Evolutionary conservation across 2,329 filamentous ascomycete species (phyloP), one percentile per base, ranked within the genome.

Genomic region (Chalaropsis ovoidea): DNA sequence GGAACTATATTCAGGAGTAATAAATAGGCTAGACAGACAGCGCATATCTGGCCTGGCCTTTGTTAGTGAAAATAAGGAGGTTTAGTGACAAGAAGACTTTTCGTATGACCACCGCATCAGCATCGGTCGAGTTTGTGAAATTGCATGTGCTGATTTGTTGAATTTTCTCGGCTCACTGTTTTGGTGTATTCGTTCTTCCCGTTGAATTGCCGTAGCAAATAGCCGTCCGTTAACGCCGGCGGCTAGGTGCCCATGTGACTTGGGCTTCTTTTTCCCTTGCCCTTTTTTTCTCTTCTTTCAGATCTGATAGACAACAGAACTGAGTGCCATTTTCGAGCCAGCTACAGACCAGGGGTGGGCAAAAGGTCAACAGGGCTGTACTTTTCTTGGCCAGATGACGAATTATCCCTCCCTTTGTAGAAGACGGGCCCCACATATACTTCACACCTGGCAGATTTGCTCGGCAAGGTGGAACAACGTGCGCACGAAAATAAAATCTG

Each of bases 61-160:
- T 35, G 27, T 27, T 10, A 56, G 52, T 35, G 45, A 49, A 49
- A 19, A 49, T 22, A 49, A 17, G 45, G 45, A 31, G 31, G 6
- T 19, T 7, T 49, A 49, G 7, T 11, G 17, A n/a, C n/a, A 13
- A 49, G 47, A 49, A n/a, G 24, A 10, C 27, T 4, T 31, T 31
- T 1, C 2, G 11, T 10, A 17, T 58, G 15, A 19, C 27, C 54
- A 35, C 24, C 54, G n/a, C 54, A 58, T 15, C 54, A 58, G 54
- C 5, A 39, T 58, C 54, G 54, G 54, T 27, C 10, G 54, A 39
- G 27, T 39, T 58, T 17, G 15, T 39, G 11, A 58, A 58, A 58
- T 58, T 31, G 13, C 27, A 58, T 58, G 52, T 39, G 27, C 52
- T 58, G 52, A 58, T 58, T 58, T 58, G 47, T 52, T 52, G 22